Percentiles rank a stretch among this genome's conserved stretches.
These are phyloP conservation scores for Telopea speciosissima DNA, from an alignment of 177 flowering plant genomes.

Conservation along the genomic window DNA sequence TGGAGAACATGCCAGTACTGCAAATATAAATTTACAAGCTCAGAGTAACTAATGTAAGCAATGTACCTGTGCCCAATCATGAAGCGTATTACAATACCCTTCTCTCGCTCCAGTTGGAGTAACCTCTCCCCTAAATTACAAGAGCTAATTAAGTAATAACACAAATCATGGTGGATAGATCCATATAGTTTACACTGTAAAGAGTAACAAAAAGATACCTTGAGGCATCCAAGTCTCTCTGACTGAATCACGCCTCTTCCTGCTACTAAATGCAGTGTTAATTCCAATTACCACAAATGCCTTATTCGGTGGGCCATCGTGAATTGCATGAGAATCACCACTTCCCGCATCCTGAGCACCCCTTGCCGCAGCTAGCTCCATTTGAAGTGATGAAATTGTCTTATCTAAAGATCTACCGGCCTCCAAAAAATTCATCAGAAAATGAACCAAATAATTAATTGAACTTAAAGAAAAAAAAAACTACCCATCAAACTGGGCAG, in stretches of 20 bases:
- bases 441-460: background rate
- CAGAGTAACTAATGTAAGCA: background rate
- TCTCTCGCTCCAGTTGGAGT: conserved; percentile 63
- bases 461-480: background rate
- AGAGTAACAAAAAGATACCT: conserved; percentile 40
- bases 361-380: conserved; percentile 64
- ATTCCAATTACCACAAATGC: conserved; percentile 92
- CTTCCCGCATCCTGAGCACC: conserved; percentile 37
- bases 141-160: background rate
- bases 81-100: conserved; percentile 84
- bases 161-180: too few relatives aligned
- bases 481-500: background rate
- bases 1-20: background rate
- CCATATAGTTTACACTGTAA: background rate
- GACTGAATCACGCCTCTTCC: conserved; percentile 91
- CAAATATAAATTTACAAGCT: background rate
- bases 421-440: background rate
- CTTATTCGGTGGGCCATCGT: conserved; percentile 35
- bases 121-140: conserved; percentile 66
- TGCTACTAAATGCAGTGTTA: conserved; percentile 96
- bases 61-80: conserved; percentile 94
- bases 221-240: conserved; percentile 99
- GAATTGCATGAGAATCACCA: conserved; percentile 16
- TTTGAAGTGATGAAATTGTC: conserved; percentile 68
- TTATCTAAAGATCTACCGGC: conserved; percentile 61